These are phyloP conservation scores for Daldinia childiae DNA, from an alignment of 495 filamentous ascomycete genomes.

Conservation along the genomic window DNA sequence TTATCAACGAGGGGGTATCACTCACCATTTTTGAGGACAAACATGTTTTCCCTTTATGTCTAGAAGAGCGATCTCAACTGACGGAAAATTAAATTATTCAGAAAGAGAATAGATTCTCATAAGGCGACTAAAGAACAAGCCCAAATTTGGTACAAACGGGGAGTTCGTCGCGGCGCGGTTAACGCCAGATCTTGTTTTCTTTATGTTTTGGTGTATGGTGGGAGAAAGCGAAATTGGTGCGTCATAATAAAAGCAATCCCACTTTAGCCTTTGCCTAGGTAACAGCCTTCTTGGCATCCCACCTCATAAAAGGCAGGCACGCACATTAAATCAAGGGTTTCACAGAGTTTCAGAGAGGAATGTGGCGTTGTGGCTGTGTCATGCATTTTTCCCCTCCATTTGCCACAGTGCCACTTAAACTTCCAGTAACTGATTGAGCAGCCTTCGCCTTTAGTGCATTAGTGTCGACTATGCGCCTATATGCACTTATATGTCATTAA, in stretches of 20 bases:
- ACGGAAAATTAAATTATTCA: not conserved
- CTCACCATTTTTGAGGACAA: constrained; percentile 51
- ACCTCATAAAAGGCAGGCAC: constrained; percentile 1
- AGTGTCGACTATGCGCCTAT: too few relatives aligned
- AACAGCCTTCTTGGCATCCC: constrained; percentile 1
- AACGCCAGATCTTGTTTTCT: constrained; percentile 13
- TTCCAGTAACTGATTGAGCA: too few relatives aligned
- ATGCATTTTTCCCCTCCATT: not conserved
- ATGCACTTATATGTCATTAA: too few relatives aligned
- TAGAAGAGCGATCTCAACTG: not conserved
- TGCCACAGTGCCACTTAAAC: too few relatives aligned
- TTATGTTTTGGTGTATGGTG: not conserved
- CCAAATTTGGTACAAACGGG: constrained; percentile 17
- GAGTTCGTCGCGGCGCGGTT: constrained; percentile 19
- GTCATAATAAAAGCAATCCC: constrained; percentile 41
- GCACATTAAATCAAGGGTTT: not conserved
- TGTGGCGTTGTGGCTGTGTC: not conserved
- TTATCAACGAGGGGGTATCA: constrained; percentile 14
- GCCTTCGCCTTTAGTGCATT: too few relatives aligned
- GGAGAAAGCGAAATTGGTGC: constrained; percentile 21
- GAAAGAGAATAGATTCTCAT: not conserved
- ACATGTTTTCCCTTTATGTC: constrained; percentile 42
- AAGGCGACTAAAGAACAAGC: not conserved
- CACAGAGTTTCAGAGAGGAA: not conserved
- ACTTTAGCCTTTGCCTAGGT: constrained; percentile 29